Evolutionary conservation across 2,329 filamentous ascomycete genomes (phyloP).

Genomic region (Colletotrichum nymphaeae): DNA sequence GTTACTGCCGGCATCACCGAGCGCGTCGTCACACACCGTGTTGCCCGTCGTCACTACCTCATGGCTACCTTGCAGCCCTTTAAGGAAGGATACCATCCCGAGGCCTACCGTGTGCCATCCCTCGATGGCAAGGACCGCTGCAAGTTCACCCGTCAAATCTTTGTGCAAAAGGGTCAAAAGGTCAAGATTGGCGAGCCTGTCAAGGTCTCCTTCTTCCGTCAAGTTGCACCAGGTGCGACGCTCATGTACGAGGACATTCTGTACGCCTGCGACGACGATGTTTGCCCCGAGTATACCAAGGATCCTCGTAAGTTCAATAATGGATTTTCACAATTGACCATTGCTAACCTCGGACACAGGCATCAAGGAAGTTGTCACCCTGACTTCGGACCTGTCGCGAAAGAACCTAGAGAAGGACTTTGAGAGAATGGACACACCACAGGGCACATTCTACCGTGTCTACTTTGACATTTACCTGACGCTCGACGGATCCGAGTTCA

Average conservation of each 20-base stretch:
- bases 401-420: constrained; percentile 99
- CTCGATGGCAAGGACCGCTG: constrained; percentile 97
- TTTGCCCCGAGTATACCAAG: constrained; percentile 98
- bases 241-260: constrained; percentile 99
- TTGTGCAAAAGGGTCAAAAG: constrained; percentile 97
- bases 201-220: constrained; percentile 98
- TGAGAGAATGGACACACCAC: constrained; percentile 98
- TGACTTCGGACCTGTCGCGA: constrained; percentile 94
- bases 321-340: neutral
- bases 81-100: constrained; percentile 98
- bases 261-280: constrained; percentile 97
- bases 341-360: constrained; percentile 64
- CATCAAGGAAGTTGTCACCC: constrained; percentile 98
- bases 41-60: constrained; percentile 96
- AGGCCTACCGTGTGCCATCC: constrained; percentile 96
- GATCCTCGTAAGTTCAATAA: constrained; percentile 85
- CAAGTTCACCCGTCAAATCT: constrained; percentile 98
- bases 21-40: constrained; percentile 94
- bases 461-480: constrained; percentile 89
- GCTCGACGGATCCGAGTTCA: constrained; percentile 97
- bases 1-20: constrained; percentile 98
- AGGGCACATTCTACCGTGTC: constrained; percentile 93
- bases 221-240: constrained; percentile 95
- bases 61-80: constrained; percentile 99
- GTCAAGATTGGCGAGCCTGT: constrained; percentile 99